Base-by-base conservation (phyloP, 1,284 basidiomycete genomes). In the Apiotrichum sp. region DNA sequence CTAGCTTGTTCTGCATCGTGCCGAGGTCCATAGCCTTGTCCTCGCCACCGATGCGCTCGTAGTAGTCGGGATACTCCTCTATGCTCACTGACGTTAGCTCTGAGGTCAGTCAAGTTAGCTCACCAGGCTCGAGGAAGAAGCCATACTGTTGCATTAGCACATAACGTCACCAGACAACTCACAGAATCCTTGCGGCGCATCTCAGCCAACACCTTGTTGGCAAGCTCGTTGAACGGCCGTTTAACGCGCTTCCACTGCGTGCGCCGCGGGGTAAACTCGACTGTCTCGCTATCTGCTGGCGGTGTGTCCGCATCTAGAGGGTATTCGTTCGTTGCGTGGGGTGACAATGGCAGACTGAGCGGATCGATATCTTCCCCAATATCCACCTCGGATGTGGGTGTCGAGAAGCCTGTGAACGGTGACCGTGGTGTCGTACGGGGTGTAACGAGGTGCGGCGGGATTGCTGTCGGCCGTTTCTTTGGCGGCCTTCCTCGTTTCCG, bases 1-100 rank as follows among this genome's bases (percentile, higher is more conserved):
- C 69, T 4, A 72, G 50, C 57, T 76, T 77, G n/a, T 41, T 54
- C 62, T 75, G 72, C 73, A 77, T 77, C 10, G 75, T 77, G 3
- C 63, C 65, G 41, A 75, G 62, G 49, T 77, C 75, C 75, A 77
- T 77, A 65, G 72, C 72, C 39, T 73, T 73, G 48, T 72, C 74
- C 34, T 65, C 62, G 6, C 75, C 75, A 11, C 75, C 75, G n/a
- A 77, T 70, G 3, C 65, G 62, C 11, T 64, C 65, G 2, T 72
- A 62, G 52, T 77, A 77, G 32, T 67, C 68, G 4, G 75, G 74
- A 44, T 70, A 74, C 14, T 70, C 70, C 14, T 72, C 68, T 9
- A 62, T 54, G 34, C 70, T 63, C 10, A 77, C 75, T 50, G 58
- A 7, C 11, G 46, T 51, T 14, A 50, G 43, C 39, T 22, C 22